A percentile compares a stretch with the other conserved stretches of the same genome.
These are phyloP conservation scores for Prinsepia uniflora DNA, from an alignment of 306 rosid species.

Conservation along the genomic window DNA sequence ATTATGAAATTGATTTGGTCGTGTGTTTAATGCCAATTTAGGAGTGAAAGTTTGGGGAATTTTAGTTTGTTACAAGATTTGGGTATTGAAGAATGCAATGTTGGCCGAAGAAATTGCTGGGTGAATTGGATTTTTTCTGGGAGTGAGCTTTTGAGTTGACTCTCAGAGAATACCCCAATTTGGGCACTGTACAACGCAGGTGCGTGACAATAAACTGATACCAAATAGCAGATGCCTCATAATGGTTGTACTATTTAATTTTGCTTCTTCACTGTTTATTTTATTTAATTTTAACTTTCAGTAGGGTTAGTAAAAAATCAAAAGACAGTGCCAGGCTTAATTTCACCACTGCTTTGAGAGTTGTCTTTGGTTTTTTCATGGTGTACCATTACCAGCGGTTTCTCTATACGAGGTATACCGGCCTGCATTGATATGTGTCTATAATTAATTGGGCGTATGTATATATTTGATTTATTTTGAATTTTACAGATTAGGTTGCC, in stretches of 20 bases:
- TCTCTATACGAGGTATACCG: constrained; percentile 61
- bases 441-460: constrained; percentile 9
- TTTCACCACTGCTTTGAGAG: constrained; percentile 56
- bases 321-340: constrained; percentile 58
- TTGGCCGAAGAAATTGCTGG: constrained; percentile 29
- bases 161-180: constrained; percentile 29
- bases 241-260: neutral
- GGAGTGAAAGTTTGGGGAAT: constrained; percentile 7
- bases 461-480: constrained; percentile 28
- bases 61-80: constrained; percentile 6
- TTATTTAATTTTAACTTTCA: constrained; percentile 29
- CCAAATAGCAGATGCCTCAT: neutral
- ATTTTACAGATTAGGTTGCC: constrained; percentile 75
- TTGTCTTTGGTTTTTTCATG: constrained; percentile 74
- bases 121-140: constrained; percentile 27
- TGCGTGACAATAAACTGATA: constrained; percentile 23
- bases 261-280: constrained; percentile 17
- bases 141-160: constrained; percentile 35
- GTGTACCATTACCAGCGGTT: constrained; percentile 59
- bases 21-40: constrained; percentile 9
- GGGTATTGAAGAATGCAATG: constrained; percentile 32
- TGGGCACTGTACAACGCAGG: constrained; percentile 52
- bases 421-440: constrained; percentile 1
- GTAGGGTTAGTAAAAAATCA: constrained; percentile 50
- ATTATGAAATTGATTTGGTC: constrained; percentile 1